Percentiles rank a stretch among this genome's conserved stretches.
These are phyloP conservation scores for Geotrichum fermentans DNA, from an alignment of 1,139 yeast genomes.

Conservation along the genomic window DNA sequence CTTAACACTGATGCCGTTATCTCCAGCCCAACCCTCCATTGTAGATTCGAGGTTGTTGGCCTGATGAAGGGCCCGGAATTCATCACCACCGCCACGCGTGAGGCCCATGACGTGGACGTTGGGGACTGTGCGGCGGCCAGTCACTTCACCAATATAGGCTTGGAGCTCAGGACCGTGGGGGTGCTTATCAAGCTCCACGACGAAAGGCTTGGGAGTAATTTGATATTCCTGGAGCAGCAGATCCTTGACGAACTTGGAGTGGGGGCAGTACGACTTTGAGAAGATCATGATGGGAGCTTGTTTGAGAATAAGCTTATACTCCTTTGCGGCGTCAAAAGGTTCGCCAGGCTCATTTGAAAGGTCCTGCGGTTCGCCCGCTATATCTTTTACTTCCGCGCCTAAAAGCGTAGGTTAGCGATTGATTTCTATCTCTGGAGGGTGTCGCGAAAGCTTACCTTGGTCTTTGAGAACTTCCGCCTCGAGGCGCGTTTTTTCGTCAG, in stretches of 20 bases:
- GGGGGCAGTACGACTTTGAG: slow-evolving; percentile 53
- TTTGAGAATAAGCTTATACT: slow-evolving; percentile 53
- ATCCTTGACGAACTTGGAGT: slow-evolving; percentile 63
- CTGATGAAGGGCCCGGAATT: slow-evolving; percentile 58
- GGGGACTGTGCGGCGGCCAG: slow-evolving; percentile 93
- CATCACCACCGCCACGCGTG: slow-evolving; percentile 92
- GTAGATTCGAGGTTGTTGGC: slow-evolving; percentile 48
- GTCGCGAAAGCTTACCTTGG: background rate
- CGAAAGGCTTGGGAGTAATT: slow-evolving; percentile 63
- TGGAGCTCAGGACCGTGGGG: slow-evolving; percentile 68
- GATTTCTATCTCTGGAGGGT: background rate
- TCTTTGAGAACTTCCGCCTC: slow-evolving; percentile 24
- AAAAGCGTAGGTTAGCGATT: background rate
- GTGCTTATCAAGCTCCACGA: slow-evolving; percentile 82
- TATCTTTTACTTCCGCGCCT: background rate
- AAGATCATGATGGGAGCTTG: slow-evolving; percentile 54
- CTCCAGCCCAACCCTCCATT: slow-evolving; percentile 60
- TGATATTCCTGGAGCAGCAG: slow-evolving; percentile 60
- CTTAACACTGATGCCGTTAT: slow-evolving; percentile 45
- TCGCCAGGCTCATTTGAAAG: slow-evolving; percentile 25
- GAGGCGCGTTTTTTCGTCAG: slow-evolving; percentile 28
- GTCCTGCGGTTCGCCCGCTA: background rate
- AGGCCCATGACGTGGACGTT: slow-evolving; percentile 80
- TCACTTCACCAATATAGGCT: slow-evolving; percentile 64
- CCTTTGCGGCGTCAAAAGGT: slow-evolving; percentile 57